Percentiles rank a stretch among this genome's conserved stretches.
Evolutionary conservation across 2,329 filamentous ascomycete species (phyloP).

Genomic region (Cadophora sp.): DNA sequence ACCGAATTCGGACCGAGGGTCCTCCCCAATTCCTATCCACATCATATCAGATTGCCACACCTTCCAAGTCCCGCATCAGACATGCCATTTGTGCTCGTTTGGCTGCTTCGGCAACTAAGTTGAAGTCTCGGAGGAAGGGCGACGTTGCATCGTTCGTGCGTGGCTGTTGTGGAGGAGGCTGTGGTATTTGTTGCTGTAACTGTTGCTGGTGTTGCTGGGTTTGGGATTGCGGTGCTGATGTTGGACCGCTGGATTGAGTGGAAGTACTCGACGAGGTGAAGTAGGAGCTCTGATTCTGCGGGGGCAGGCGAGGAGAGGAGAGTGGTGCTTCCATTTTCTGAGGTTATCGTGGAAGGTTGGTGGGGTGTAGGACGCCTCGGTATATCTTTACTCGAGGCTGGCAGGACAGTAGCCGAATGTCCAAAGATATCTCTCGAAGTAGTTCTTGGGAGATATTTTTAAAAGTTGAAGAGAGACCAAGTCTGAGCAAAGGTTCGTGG

Average conservation of each 20-base stretch:
- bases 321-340: constrained; percentile 48
- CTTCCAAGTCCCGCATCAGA: constrained; percentile 85
- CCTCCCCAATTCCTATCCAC: background rate
- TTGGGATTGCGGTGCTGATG: constrained; percentile 34
- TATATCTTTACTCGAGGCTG: constrained; percentile 4
- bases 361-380: constrained; percentile 4
- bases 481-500: background rate
- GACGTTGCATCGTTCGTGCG: constrained; percentile 58
- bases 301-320: constrained; percentile 41
- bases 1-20: constrained; percentile 8
- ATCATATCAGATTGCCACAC: constrained; percentile 36
- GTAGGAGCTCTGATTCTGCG: constrained; percentile 31
- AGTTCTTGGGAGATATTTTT: background rate
- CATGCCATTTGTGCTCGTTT: constrained; percentile 92
- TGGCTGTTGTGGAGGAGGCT: constrained; percentile 30
- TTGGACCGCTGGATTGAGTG: constrained; percentile 30
- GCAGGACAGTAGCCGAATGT: background rate
- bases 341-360: constrained; percentile 13
- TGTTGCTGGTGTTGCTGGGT: constrained; percentile 7
- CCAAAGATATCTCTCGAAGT: no score
- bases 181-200: constrained; percentile 26
- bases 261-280: constrained; percentile 36
- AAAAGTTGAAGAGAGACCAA: background rate
- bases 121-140: constrained; percentile 80
- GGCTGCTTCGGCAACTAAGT: constrained; percentile 87